Base-by-base conservation (phyloP, 2,329 filamentous ascomycete species). In the Claviceps sp. region DNA sequence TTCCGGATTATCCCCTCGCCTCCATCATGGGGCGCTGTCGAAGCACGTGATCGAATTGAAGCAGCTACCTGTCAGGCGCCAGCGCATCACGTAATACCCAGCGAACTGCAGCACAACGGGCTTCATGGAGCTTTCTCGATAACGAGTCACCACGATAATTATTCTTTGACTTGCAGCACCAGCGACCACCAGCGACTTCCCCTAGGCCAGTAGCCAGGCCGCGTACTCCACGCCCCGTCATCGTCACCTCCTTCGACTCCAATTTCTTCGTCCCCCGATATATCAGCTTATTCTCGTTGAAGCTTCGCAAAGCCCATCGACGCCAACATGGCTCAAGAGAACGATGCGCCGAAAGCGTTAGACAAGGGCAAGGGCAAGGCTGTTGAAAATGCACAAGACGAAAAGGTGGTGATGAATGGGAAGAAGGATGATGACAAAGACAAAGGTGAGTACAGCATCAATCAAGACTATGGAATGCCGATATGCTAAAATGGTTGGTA, bases 361-460 rank as follows among this genome's bases (percentile, higher is more conserved):
- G 88, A 95, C 72, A 97, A 97, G 79, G 90, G 89, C 72, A 98
- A 98, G 78, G 91, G 82, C 67, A 98, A 97, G 77, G 88, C 84
- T 57, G 77, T 83, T 56, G 83, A 88, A 53, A 79, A 80, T 61
- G 74, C 79, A 55, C 81, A 82, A 64, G 80, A 86, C 62, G 85
- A 82, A 53, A 88, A 88, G 73, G 68, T 77, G 47, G 68, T 79
- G 60, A 71, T 77, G 50, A 86, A 89, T 65, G 85, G 83, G 59
- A 86, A 86, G 74, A 87, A 91, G 69, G 83, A 85, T 60, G 86
- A 87, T 54, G 84, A 84, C 55, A 76, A 76, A 64, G 70, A 69
- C 53, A 71, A 73, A 55, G 66, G 73, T 76, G 66, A 56, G 71
- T 64, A 46, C 42, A 58, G 54, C 43, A 52, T 53, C 49, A 45